Base-by-base conservation (phyloP, 352 stramenopile genomes). In the Phytopythium helicoides region DNA sequence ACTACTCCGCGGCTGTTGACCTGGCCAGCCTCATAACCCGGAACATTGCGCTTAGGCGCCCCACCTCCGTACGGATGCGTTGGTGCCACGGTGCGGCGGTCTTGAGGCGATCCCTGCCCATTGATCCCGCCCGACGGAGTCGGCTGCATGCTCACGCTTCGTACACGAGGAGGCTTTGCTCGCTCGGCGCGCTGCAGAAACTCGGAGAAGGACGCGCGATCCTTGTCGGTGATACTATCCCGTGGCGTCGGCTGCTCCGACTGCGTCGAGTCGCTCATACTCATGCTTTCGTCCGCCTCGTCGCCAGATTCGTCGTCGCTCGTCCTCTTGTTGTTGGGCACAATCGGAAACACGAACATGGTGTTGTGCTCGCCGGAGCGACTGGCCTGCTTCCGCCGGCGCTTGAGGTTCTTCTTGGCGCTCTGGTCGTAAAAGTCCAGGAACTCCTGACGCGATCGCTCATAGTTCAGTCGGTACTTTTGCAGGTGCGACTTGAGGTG, bases 401-500 rank as follows among this genome's bases (percentile, higher is more conserved):
- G 65, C 49, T 86, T 84, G 34, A 80, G 60, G 56, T 81, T 81
- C 36, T 73, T 72, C 51, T 81, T 80, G 12, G 78, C 68, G 46
- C 79, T 94, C 40, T 87, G 76, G 55, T 95, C 81, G 58, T 89
- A 94, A 52, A 85, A 91, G 58, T 89, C 80, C 31, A 95, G 76
- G 52, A 95, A 95, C 62, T 95, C 81, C 57, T 76, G 66, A 7
- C 86, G 77, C 26, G 86, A 95, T 26, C 79, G 78, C 45, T 95
- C 83, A 56, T 94, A 93, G 49, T 95, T 92, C 49, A 93, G 78
- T 16, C 86, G 81, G 63, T 92, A 95, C 62, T 95, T 95, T 57
- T 95, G 86, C 61, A 95, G 41, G 62, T 95, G 86, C 44, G 81
- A 92, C 68, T 95, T 95, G 25, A 95, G 65, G 36, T 94, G 86